Base-by-base conservation (phyloP, 2,329 filamentous ascomycete species). In the Aureobasidium sp. region DNA sequence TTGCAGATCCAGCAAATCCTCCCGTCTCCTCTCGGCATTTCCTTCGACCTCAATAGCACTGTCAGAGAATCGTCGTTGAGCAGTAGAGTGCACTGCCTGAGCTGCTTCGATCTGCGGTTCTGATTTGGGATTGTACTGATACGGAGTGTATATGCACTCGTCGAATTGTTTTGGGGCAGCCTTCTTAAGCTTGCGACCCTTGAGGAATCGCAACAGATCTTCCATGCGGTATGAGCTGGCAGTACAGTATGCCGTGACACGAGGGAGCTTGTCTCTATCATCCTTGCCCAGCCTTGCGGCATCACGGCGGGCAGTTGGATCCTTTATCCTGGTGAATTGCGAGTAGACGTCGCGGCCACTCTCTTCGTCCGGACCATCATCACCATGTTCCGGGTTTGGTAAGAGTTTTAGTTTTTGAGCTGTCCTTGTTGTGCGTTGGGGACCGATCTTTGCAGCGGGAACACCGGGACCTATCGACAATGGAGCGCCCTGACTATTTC, bases 371-470 rank as follows among this genome's bases (percentile, higher is more conserved):
- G 80, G 68, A 20, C 81, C 85, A 47, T 92, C 90, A 29, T 90
- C 88, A 39, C 84, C 90, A 48, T 90, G 82, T 63, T 95, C 90
- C 0, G 92, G 92, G 71, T 94, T 94, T 0, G 94, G 94, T 17
- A 99, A 79, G n/a, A 99, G 83, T 78, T 99, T 99, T 65, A 99
- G 82, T 78, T 99, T 99, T 78, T 97, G 92, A 1, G 91, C 91
- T 66, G 90, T 97, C 75, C 96, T 95, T 27, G 92, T 96, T 62
- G 92, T 97, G 74, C 94, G 82, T 74, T 99, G 94, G 0, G 94
- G 93, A 2, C 94, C 94, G 63, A 97, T 91, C 77, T 97, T 97
- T 59, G 82, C 77, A 10, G 70, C 75, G 1, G 77, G 74, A n/a
- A 73, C 68, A 8, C 71, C 68, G 3, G 79, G 74, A 39, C 73